phyloP scores from a whole-genome alignment of 2,329 filamentous ascomycete species.

The Trichoderma aggressivum region DNA sequence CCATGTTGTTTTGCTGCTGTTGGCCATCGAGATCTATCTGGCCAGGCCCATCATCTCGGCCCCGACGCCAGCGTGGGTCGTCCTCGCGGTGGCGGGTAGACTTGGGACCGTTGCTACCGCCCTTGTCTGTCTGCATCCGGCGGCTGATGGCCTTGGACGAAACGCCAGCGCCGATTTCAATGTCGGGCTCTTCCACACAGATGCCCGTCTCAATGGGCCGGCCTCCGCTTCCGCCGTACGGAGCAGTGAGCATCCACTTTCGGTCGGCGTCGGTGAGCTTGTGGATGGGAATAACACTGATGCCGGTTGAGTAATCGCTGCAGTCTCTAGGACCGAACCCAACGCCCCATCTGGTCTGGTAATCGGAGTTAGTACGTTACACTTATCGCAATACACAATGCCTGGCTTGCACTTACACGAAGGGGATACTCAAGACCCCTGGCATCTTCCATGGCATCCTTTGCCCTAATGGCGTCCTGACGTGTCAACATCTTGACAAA shows the following conservation, averaged over 20 bases:
- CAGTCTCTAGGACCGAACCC: slow-evolving; percentile 96
- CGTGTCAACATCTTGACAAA: slow-evolving; percentile 98
- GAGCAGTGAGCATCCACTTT: slow-evolving; percentile 94
- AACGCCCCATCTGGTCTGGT: slow-evolving; percentile 89
- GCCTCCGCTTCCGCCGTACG: slow-evolving; percentile 89
- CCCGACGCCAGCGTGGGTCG: slow-evolving; percentile 34
- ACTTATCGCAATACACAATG: neutral
- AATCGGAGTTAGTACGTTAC: slow-evolving; percentile 19
- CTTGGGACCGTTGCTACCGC: slow-evolving; percentile 62
- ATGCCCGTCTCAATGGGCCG: slow-evolving; percentile 75
- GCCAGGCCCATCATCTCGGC: slow-evolving; percentile 28
- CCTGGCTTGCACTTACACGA: slow-evolving; percentile 51
- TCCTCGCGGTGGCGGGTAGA: slow-evolving; percentile 50
- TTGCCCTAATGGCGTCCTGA: slow-evolving; percentile 76
- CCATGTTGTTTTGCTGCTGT: slow-evolving; percentile 23
- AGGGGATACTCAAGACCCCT: slow-evolving; percentile 70
- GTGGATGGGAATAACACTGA: slow-evolving; percentile 89
- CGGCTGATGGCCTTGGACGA: slow-evolving; percentile 83
- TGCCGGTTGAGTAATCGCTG: slow-evolving; percentile 87
- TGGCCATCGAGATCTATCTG: neutral
- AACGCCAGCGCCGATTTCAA: slow-evolving; percentile 95
- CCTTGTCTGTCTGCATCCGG: slow-evolving; percentile 66
- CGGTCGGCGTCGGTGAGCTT: slow-evolving; percentile 93
- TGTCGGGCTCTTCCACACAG: slow-evolving; percentile 94
- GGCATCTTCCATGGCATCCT: slow-evolving; percentile 80